Evolutionary conservation across 768 basidiomycete species (phyloP), one percentile per base, ranked within the genome.

Genomic region (Boletus bicolor): DNA sequence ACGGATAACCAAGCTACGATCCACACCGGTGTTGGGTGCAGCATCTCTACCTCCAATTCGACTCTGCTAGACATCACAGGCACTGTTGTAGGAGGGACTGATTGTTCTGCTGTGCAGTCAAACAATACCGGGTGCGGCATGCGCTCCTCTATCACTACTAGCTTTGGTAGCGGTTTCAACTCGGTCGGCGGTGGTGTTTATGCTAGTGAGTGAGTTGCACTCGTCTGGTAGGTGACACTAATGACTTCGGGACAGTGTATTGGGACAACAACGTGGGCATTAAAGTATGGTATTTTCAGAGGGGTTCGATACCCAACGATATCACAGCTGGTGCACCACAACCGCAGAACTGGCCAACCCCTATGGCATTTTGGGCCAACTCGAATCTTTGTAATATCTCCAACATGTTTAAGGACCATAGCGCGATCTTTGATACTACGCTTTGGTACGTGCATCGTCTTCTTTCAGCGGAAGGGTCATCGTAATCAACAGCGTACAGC

Each of bases 151-250:
- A 75, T 77, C 49, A 73, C 70, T 50, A 84, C 82, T 55, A 86
- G 86, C 2, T 96, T 89, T 66, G 94, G 94, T n/a, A 71, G 79
- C n/a, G 83, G 77, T 12, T 98, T 95, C 77, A 98, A 98, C 71
- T 69, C 67, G n/a, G 85, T 80, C 61, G 83, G 84, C 10, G 94
- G 94, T 44, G 94, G 94, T 62, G 88, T 93, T 49, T 96, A 93
- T 73, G 89, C 89, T 49, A 91, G 91, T 93, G 66, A 70, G 90
- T 82, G 24, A 51, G 34, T 44, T 44, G 19, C 51, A 39, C 38
- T 1, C 15, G 0, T 39, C 17, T 4, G 36, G 2, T 21, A 9
- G 19, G 14, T 1, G 28, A 41, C 35, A 10, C 34, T 61, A 12
- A 44, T 36, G 37, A 44, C 35, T 42, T 57, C 9, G 50, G 44